Evolutionary conservation across 177 flowering plant species (phyloP), one percentile per base, ranked within the genome.

Genomic region (Vitis hybrid): DNA sequence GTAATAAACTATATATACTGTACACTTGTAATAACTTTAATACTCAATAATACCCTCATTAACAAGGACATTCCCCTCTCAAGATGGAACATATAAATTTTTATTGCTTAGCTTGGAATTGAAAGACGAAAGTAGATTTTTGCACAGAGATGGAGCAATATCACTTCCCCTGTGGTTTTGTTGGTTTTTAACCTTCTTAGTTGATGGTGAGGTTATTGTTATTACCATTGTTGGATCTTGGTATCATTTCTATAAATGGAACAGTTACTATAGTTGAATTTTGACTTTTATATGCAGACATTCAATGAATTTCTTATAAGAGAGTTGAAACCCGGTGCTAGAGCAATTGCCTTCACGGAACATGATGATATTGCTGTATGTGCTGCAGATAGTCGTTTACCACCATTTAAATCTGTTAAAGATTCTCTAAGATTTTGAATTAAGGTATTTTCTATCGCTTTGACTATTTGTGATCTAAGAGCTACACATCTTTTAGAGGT

Each of bases 221-320:
- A 30, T 6, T 32, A 30, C 15, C 11, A 30, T 64, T 49, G 4
- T 23, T 21, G 7, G n/a, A 18, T 48, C 1, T 65, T 21, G 45
- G 45, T 26, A 45, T 52, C 7, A 40, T 23, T 14, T 52, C 10
- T 10, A 0, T 12, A 26, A 52, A 23, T 57, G 60, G 10, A 21
- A 52, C 3, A 51, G 40, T 51, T 52, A 17, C 0, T 34, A n/a
- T 15, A 2, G 26, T 23, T 34, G 45, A 7, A 32, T 34, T 18
- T 26, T 3, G 23, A 45, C 52, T 66, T 58, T 2, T 54, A 6
- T 64, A 3, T 81, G 83, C 89, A 95, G 99, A 93, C 99, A 11
- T 95, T 95, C 74, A 95, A 95, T 81, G 97, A 93, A 45, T 95
- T 95, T 64, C 90, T 95, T 75, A 84, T 85, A 68, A 79, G 99